Conservation (phyloP, 2,329 filamentous ascomycete species). For the Xylaria arbuscula region DNA sequence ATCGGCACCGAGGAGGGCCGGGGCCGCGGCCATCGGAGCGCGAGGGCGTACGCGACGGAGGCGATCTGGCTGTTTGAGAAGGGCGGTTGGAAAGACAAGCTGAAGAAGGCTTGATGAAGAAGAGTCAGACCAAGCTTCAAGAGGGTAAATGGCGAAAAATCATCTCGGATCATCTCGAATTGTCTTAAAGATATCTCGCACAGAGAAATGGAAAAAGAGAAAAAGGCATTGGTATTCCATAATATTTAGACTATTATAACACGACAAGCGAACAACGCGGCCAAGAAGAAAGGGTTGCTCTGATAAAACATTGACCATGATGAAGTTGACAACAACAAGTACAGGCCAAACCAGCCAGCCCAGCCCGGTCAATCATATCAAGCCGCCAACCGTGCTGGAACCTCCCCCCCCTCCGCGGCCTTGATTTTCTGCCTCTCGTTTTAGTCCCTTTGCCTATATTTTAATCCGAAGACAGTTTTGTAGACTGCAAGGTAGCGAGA, state of each 20-base stretch:
- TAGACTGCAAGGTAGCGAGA: conserved; percentile 13
- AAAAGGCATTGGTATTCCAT: conserved; percentile 42
- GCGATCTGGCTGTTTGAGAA: conserved; percentile 85
- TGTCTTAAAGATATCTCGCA: neutral
- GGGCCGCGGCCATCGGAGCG: conserved; percentile 81
- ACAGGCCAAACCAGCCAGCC: conserved; percentile 16
- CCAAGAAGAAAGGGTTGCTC: conserved; percentile 34
- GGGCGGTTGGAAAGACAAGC: conserved; percentile 74
- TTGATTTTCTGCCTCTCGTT: neutral
- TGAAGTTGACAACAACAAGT: conserved; percentile 16
- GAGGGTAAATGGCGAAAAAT: neutral
- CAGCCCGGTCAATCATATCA: conserved; percentile 26
- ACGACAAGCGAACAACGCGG: conserved; percentile 31
- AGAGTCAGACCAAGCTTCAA: neutral
- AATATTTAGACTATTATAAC: conserved; percentile 48
- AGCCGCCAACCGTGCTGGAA: conserved; percentile 25
- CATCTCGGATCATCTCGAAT: neutral
- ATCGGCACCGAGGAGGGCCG: conserved; percentile 70
- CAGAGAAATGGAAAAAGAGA: conserved; percentile 17
- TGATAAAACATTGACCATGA: conserved; percentile 41
- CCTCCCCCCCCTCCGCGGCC: conserved; percentile 2
- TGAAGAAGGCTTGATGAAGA: conserved; percentile 59
- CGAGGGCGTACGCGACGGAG: conserved; percentile 85
- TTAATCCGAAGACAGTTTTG: conserved; percentile 13
- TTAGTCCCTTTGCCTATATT: neutral